A percentile compares a stretch with the other conserved stretches of the same genome.
These are phyloP conservation scores for Lojkania enalia DNA, from an alignment of 2,329 filamentous ascomycete species.

Conservation along the genomic window DNA sequence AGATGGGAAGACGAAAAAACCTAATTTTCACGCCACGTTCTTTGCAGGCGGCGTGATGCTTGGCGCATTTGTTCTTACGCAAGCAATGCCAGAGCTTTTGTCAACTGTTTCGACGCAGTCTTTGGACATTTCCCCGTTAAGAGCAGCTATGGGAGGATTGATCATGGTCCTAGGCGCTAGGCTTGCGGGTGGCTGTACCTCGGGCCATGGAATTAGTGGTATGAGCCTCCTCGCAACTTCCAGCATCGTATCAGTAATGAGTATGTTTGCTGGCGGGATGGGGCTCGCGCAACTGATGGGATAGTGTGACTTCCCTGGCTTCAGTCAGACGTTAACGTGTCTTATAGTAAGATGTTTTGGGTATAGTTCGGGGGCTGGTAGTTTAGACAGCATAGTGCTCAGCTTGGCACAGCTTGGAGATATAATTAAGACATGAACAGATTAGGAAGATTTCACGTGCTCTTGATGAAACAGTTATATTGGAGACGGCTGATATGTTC, in stretches of 20 bases:
- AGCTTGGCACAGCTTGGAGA: too few species aligned
- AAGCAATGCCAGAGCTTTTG: slow-evolving; percentile 9
- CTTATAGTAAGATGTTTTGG: too few species aligned
- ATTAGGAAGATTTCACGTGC: too few species aligned
- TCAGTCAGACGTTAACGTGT: too few species aligned
- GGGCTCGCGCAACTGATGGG: slow-evolving; percentile 7
- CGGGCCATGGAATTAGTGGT: slow-evolving; percentile 70
- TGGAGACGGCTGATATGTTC: too few species aligned
- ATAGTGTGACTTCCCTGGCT: too few species aligned
- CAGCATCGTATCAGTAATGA: slow-evolving; percentile 63
- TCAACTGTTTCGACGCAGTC: neutral
- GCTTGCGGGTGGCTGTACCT: slow-evolving; percentile 68
- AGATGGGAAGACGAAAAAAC: slow-evolving; percentile 23
- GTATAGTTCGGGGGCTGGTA: too few species aligned
- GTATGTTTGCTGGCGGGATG: slow-evolving; percentile 61
- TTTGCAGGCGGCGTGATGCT: slow-evolving; percentile 58
- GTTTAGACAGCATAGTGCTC: too few species aligned
- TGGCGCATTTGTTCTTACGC: slow-evolving; percentile 49
- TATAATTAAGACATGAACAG: too few species aligned
- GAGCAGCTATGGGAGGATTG: slow-evolving; percentile 59
- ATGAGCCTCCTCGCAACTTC: slow-evolving; percentile 64
- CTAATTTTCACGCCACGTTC: slow-evolving; percentile 50
- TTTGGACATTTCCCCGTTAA: slow-evolving; percentile 10
- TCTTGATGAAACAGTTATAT: too few species aligned
- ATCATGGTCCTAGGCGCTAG: slow-evolving; percentile 63